A percentile compares a stretch with the other conserved stretches of the same genome.
Conservation (phyloP, 2,329 filamentous ascomycete species). For the Plectosphaerella cucumerina region DNA sequence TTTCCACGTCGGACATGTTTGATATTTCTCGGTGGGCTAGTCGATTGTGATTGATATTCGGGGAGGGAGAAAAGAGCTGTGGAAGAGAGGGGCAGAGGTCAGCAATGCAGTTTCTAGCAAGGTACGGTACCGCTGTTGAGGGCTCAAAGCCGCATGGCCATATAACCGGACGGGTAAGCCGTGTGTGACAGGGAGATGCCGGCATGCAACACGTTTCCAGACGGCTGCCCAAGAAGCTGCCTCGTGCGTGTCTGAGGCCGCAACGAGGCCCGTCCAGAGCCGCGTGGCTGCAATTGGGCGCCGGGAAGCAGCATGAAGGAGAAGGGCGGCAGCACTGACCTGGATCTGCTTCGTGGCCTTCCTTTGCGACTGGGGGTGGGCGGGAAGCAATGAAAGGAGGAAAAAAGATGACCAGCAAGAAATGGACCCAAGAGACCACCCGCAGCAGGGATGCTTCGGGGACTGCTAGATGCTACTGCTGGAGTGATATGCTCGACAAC, state of each 20-base stretch:
- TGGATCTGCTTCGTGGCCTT: neutral
- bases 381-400: too few species aligned
- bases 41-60: neutral
- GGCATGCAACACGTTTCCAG: neutral
- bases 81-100: slow-evolving; percentile 2
- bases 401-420: too few species aligned
- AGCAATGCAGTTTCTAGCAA: neutral
- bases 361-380: too few species aligned
- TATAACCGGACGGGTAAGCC: neutral
- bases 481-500: too few species aligned
- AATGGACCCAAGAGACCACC: too few species aligned
- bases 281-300: neutral
- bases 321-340: neutral
- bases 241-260: neutral
- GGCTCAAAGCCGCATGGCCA: neutral
- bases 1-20: slow-evolving; percentile 45
- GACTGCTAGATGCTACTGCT: too few species aligned
- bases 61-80: neutral
- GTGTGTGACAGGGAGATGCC: neutral
- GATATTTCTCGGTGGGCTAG: slow-evolving; percentile 1
- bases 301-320: neutral
- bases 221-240: neutral
- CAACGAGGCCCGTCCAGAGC: neutral
- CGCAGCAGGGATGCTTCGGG: too few species aligned
- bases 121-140: neutral